Evolutionary conservation across 805 yeast genomes (phyloP).

Genomic region (Candida schatavii): DNA sequence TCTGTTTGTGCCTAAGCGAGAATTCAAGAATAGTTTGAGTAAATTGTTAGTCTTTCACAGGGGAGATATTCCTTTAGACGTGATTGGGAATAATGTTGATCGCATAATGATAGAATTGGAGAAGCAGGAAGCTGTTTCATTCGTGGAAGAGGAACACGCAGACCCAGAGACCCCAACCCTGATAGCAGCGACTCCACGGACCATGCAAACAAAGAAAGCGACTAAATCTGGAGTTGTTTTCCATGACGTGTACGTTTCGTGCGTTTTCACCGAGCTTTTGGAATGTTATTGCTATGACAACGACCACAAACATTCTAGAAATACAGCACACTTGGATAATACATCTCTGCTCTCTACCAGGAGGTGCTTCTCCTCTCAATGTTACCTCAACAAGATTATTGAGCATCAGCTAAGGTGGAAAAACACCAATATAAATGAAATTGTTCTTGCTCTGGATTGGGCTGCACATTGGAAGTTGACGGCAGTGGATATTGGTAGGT

Average conservation of each 20-base stretch:
- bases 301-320: conserved; percentile 11
- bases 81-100: conserved; percentile 50
- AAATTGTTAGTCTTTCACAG: conserved; percentile 49
- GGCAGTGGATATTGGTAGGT: conserved; percentile 49
- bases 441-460: conserved; percentile 52
- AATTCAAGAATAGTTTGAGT: conserved; percentile 52
- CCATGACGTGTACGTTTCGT: conserved; percentile 23
- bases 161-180: conserved; percentile 8
- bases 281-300: conserved; percentile 42
- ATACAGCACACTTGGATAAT: not conserved
- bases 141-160: not conserved
- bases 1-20: conserved; percentile 45
- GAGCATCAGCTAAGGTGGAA: conserved; percentile 25
- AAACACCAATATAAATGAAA: conserved; percentile 23
- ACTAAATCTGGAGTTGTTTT: conserved; percentile 13
- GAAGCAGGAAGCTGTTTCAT: conserved; percentile 36
- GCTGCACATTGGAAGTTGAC: conserved; percentile 63
- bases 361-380: conserved; percentile 36
- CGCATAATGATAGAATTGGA: conserved; percentile 44
- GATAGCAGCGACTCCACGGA: conserved; percentile 4
- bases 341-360: conserved; percentile 9
- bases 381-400: conserved; percentile 30
- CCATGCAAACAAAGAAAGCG: not conserved
- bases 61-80: conserved; percentile 47
- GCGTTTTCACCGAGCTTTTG: conserved; percentile 44